These are phyloP conservation scores for Physcia stellaris DNA, from an alignment of 495 filamentous ascomycete species.

Conservation along the genomic window DNA sequence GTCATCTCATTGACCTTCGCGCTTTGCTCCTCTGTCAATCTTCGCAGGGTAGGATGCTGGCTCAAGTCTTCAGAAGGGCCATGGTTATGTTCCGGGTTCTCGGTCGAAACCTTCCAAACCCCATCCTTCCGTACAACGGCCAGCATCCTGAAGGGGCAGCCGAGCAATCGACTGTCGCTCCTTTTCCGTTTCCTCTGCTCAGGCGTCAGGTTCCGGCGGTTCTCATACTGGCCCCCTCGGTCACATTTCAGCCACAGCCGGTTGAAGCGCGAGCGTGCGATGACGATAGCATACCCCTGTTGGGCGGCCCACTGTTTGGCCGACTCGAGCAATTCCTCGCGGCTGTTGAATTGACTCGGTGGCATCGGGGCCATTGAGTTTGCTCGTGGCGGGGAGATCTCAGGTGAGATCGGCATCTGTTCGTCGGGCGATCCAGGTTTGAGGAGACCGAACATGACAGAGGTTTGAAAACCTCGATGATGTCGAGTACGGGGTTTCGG, in stretches of 20 bases:
- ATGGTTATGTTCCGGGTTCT: conserved; percentile 14
- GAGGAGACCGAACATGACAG: conserved; percentile 20
- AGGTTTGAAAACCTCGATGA: conserved; percentile 18
- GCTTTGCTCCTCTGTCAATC: conserved; percentile 14
- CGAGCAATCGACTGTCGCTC: conserved; percentile 16
- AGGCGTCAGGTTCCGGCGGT: conserved; percentile 14
- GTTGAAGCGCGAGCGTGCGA: conserved; percentile 16
- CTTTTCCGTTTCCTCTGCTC: conserved; percentile 19
- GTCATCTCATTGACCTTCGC: conserved; percentile 16
- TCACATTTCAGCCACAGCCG: conserved; percentile 21
- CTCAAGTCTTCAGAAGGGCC: conserved; percentile 15
- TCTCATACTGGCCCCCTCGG: conserved; percentile 16
- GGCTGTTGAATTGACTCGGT: conserved; percentile 8
- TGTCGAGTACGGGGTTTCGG: no score
- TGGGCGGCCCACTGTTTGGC: conserved; percentile 16
- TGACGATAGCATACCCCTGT: conserved; percentile 18
- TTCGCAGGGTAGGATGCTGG: conserved; percentile 13
- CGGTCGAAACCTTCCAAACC: conserved; percentile 14
- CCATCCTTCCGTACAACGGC: conserved; percentile 11
- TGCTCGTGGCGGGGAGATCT: conserved; percentile 10
- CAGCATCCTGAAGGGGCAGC: conserved; percentile 17
- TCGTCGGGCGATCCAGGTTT: conserved; percentile 11
- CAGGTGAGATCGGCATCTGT: conserved; percentile 6
- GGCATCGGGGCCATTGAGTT: conserved; percentile 16
- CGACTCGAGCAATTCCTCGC: conserved; percentile 12